A percentile compares a stretch with the other conserved stretches of the same genome.
phyloP scores from a whole-genome alignment of 1,284 basidiomycete species.

The Malassezia psittaci region DNA sequence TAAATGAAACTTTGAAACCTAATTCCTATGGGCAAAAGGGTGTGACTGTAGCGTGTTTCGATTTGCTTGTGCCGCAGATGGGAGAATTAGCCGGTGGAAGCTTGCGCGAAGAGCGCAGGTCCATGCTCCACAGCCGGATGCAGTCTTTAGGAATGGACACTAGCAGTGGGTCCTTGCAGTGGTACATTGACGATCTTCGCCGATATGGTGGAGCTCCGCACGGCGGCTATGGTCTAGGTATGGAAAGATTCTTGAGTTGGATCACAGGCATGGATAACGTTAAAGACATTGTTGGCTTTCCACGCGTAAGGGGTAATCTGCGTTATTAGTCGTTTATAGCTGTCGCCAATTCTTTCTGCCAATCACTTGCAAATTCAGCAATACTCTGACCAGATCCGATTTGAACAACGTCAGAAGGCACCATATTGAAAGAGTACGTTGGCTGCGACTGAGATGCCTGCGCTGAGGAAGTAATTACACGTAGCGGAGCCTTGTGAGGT shows the following conservation, averaged over 20 bases:
- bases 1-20: slow-evolving; percentile 48
- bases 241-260: slow-evolving; percentile 41
- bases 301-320: slow-evolving; percentile 27
- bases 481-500: slow-evolving; percentile 20
- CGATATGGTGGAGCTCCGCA: slow-evolving; percentile 33
- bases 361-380: slow-evolving; percentile 61
- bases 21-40: slow-evolving; percentile 21
- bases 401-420: slow-evolving; percentile 74
- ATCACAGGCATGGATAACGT: slow-evolving; percentile 36
- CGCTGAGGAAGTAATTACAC: slow-evolving; percentile 18
- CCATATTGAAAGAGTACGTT: slow-evolving; percentile 75
- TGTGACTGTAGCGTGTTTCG: slow-evolving; percentile 82
- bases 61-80: slow-evolving; percentile 73
- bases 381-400: slow-evolving; percentile 65
- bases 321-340: slow-evolving; percentile 44
- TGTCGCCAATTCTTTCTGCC: slow-evolving; percentile 56
- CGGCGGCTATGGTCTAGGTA: slow-evolving; percentile 41
- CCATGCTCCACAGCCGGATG: slow-evolving; percentile 26
- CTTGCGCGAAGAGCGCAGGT: slow-evolving; percentile 71
- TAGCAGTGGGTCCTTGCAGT: slow-evolving; percentile 12
- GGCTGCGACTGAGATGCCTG: slow-evolving; percentile 21
- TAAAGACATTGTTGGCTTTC: slow-evolving; percentile 37
- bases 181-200: slow-evolving; percentile 38
- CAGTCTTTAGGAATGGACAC: slow-evolving; percentile 1
- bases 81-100: slow-evolving; percentile 90